phyloP scores from a whole-genome alignment of 768 basidiomycete species.

The Multifurca ochricompacta region DNA sequence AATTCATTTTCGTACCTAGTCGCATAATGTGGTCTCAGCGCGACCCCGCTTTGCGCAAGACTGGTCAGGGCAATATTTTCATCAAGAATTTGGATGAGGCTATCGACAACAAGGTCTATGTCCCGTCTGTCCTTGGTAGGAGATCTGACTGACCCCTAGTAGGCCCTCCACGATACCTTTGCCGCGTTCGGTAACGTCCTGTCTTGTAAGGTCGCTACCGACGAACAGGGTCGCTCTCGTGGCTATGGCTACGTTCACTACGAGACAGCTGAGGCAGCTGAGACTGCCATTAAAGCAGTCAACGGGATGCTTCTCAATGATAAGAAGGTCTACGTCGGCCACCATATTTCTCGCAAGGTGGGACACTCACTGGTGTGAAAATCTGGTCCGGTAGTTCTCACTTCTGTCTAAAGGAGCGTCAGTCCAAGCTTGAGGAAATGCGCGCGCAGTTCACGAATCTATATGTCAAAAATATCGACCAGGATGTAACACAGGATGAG shows the following conservation, averaged over 20 bases:
- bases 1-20: conserved; percentile 34
- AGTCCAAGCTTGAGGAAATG: conserved; percentile 98
- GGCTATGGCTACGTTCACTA: conserved; percentile 99
- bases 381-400: background rate
- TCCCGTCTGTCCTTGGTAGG: background rate
- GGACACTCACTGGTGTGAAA: conserved; percentile 20
- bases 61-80: conserved; percentile 99
- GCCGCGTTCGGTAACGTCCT: conserved; percentile 98
- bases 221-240: conserved; percentile 91
- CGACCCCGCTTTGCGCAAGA: conserved; percentile 98
- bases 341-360: conserved; percentile 95
- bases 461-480: conserved; percentile 94
- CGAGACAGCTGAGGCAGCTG: conserved; percentile 94
- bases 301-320: conserved; percentile 99
- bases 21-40: conserved; percentile 99
- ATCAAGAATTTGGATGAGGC: conserved; percentile 98
- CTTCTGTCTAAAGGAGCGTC: conserved; percentile 62
- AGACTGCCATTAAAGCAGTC: conserved; percentile 94
- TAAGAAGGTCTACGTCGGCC: conserved; percentile 98
- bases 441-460: conserved; percentile 96
- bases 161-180: conserved; percentile 99
- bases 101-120: conserved; percentile 89
- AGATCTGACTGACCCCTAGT: background rate
- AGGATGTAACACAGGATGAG: conserved; percentile 76
- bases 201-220: conserved; percentile 98